A percentile compares a stretch with the other conserved stretches of the same genome.
phyloP scores from a whole-genome alignment of 306 rosid species.

The Datisca glomerata region DNA sequence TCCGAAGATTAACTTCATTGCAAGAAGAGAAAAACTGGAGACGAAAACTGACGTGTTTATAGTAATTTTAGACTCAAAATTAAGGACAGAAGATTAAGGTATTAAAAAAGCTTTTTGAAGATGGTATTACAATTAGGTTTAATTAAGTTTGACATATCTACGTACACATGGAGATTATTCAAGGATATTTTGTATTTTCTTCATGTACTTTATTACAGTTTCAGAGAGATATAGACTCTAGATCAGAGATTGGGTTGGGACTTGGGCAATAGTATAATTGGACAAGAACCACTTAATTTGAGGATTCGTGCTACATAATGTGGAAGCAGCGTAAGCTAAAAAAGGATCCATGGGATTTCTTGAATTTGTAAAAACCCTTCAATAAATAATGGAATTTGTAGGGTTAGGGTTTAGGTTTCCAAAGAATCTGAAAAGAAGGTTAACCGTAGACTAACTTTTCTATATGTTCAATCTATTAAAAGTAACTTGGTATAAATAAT shows the following conservation, averaged over 20 bases:
- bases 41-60: too few species aligned
- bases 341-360: background rate
- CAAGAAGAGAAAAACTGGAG: too few species aligned
- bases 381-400: background rate
- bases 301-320: background rate
- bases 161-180: background rate
- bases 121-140: background rate
- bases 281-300: background rate
- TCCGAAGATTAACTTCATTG: background rate
- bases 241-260: background rate
- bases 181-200: too few species aligned
- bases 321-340: background rate
- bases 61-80: too few species aligned
- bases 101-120: too few species aligned
- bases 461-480: too few species aligned
- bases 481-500: too few species aligned
- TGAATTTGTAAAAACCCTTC: background rate
- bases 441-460: too few species aligned
- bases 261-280: background rate
- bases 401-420: background rate
- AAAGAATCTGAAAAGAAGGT: too few species aligned
- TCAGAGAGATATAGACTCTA: background rate
- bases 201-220: background rate
- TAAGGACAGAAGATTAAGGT: too few species aligned
- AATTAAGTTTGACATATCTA: background rate